Evolutionary conservation across 352 stramenopile genomes (phyloP).

Genomic region (Globisporangium nunn): DNA sequence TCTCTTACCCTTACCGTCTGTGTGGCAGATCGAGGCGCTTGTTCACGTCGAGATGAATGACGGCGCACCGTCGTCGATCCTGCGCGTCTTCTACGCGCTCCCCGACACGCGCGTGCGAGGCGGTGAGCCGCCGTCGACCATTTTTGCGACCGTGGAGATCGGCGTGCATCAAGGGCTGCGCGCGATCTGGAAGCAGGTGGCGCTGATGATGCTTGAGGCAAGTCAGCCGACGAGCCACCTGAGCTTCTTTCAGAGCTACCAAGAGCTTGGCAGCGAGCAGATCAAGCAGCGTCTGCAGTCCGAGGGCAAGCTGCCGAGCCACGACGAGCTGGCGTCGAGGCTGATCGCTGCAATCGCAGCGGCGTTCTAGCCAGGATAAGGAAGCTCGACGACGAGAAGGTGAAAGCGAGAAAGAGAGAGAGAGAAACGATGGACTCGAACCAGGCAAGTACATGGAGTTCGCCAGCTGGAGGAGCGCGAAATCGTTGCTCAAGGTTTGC

Average conservation of each 20-base stretch:
- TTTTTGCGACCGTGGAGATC: conserved; percentile 28
- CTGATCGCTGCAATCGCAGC: conserved; percentile 42
- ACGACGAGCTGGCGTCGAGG: conserved; percentile 54
- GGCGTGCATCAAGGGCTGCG: conserved; percentile 42
- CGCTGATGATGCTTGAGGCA: conserved; percentile 33
- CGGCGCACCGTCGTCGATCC: conserved; percentile 16
- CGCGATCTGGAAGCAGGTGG: conserved; percentile 48
- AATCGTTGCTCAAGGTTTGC: too few relatives aligned
- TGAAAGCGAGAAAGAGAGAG: not conserved
- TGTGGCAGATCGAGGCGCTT: conserved; percentile 32
- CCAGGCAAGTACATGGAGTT: too few relatives aligned
- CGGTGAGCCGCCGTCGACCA: conserved; percentile 1
- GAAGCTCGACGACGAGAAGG: too few relatives aligned
- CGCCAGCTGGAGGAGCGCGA: too few relatives aligned
- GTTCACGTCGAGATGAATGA: conserved; percentile 32
- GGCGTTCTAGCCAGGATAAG: conserved; percentile 12
- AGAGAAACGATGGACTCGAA: not conserved
- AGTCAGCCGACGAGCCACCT: conserved; percentile 17
- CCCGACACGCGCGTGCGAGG: conserved; percentile 4
- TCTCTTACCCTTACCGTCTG: too few relatives aligned
- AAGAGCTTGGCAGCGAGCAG: conserved; percentile 12
- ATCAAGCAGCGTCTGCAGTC: conserved; percentile 31
- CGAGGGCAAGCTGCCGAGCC: conserved; percentile 36
- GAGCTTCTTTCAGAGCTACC: conserved; percentile 13
- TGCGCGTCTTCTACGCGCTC: conserved; percentile 40